These are phyloP conservation scores for Ophiocordyceps australis DNA, from an alignment of 2,329 filamentous ascomycete genomes.

Conservation along the genomic window DNA sequence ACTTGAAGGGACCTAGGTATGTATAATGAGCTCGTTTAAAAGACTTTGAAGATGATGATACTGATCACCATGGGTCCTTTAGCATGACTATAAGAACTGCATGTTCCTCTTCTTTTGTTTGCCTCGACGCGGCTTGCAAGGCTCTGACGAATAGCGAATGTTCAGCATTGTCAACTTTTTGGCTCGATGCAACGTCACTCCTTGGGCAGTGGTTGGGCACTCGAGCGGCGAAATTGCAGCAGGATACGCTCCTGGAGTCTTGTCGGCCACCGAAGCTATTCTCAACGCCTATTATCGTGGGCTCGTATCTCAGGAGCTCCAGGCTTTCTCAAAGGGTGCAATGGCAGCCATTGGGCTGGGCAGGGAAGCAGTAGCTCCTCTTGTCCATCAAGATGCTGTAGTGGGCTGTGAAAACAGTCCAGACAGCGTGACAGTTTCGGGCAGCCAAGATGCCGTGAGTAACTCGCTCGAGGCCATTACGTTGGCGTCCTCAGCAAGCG, in stretches of 20 bases:
- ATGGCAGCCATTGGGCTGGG: conserved; percentile 15
- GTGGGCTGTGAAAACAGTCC: conserved; percentile 24
- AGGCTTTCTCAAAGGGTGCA: conserved; percentile 5
- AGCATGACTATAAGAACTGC: too few species aligned
- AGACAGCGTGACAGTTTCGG: conserved; percentile 19
- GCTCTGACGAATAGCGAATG: too few species aligned
- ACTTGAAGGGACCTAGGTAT: too few species aligned
- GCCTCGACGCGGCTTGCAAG: too few species aligned
- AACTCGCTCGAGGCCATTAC: conserved; percentile 9
- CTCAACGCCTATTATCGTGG: conserved; percentile 17
- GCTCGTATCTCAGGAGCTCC: conserved; percentile 1
- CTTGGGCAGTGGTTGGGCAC: conserved; percentile 15
- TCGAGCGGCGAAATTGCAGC: conserved; percentile 20
- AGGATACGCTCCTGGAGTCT: conserved; percentile 13
- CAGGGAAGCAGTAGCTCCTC: conserved; percentile 5
- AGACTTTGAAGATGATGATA: too few species aligned
- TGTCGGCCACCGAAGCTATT: conserved; percentile 12
- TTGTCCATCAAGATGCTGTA: conserved; percentile 3
- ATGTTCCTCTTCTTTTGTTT: too few species aligned
- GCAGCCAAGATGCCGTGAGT: conserved; percentile 8
- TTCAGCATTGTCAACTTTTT: conserved; percentile 20
- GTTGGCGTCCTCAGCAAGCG: conserved; percentile 19
- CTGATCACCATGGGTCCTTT: too few species aligned
- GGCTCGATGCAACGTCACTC: conserved; percentile 9
- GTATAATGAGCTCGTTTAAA: too few species aligned